Evolutionary conservation across 2,329 filamentous ascomycete genomes (phyloP), one percentile per base, ranked within the genome.

Genomic region (Fusarium graminum): DNA sequence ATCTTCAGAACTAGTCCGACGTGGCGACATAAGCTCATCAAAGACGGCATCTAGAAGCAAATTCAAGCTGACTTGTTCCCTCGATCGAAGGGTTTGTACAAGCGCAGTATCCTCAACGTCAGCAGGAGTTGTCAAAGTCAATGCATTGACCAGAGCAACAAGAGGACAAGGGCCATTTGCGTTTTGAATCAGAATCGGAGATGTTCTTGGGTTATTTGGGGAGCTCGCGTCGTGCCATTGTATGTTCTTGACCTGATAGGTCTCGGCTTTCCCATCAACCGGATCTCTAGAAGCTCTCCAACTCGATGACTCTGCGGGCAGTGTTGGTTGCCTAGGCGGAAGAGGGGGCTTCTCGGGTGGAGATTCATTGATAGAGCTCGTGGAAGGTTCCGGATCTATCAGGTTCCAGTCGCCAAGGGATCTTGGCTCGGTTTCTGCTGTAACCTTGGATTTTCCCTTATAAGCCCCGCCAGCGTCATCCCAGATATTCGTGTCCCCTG

Each of bases 111-210:
- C 80, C 69, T 69, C 81, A 47, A 75, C 75, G 19, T 87, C 83
- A 5, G 88, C 82, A 1, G 91, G 90, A 0, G 93, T 94, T 4
- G 93, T 94, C 53, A 99, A 80, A 0, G 93, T 91, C 16, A 99
- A 83, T 2, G 94, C 94, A 75, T 99, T 99, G 59, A 98, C 94
- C 7, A 99, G 83, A 3, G 95, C 95, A 26, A 99, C 87, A 14
- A 99, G 80, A 2, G 95, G 95, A 77, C 95, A 99, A 1, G 95
- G 95, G 0, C 95, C 95, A 72, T 99, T 99, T 56, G 90, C 88
- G 70, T 97, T 98, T 74, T 99, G 94, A 5, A 96, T 89, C 39
- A 98, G 81, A 55, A 98, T 93, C 0, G 95, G 94, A 1, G 93
- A 94, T n/a, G 86, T 85, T 41, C 92, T 85, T 36, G 92, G 83